Evolutionary conservation across 164 flowering plant genomes (phyloP).

Genomic region (Kingdonia uniflora): DNA sequence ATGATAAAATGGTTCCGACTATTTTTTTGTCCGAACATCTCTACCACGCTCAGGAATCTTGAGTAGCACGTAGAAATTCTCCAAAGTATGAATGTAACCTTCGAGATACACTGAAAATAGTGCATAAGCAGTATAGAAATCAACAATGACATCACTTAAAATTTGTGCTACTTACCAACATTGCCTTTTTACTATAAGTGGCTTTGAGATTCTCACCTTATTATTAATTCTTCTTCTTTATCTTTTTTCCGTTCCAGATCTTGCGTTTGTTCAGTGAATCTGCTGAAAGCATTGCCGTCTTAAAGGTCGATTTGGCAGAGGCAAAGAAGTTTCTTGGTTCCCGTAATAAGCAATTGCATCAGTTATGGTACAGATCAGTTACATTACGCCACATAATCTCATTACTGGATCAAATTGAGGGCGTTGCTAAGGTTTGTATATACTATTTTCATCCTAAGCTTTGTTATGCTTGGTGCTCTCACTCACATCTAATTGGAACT

Average conservation of each 20-base stretch:
- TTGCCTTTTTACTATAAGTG: not conserved
- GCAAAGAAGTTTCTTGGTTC: constrained; percentile 82
- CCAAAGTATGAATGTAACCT: too few species aligned
- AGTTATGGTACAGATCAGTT: constrained; percentile 93
- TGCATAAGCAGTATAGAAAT: too few species aligned
- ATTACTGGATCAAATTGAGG: constrained; percentile 89
- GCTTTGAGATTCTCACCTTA: not conserved
- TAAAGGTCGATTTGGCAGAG: constrained; percentile 87
- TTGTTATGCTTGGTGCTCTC: too few species aligned
- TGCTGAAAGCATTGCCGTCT: constrained; percentile 53
- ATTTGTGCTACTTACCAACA: not conserved
- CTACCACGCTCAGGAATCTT: too few species aligned
- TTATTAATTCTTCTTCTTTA: not conserved
- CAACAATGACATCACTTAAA: too few species aligned
- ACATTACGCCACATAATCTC: constrained; percentile 92
- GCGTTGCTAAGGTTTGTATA: constrained; percentile 73
- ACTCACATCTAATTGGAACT: too few species aligned
- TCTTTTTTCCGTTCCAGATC: constrained; percentile 44
- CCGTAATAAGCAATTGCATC: constrained; percentile 92
- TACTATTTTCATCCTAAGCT: not conserved
- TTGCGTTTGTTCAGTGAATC: constrained; percentile 94
- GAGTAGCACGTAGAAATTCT: too few species aligned
- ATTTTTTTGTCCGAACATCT: too few species aligned
- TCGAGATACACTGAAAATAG: too few species aligned
- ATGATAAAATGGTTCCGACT: too few species aligned